Base-by-base conservation (phyloP, 1,284 basidiomycete species). In the Ceratobasidium sp. region DNA sequence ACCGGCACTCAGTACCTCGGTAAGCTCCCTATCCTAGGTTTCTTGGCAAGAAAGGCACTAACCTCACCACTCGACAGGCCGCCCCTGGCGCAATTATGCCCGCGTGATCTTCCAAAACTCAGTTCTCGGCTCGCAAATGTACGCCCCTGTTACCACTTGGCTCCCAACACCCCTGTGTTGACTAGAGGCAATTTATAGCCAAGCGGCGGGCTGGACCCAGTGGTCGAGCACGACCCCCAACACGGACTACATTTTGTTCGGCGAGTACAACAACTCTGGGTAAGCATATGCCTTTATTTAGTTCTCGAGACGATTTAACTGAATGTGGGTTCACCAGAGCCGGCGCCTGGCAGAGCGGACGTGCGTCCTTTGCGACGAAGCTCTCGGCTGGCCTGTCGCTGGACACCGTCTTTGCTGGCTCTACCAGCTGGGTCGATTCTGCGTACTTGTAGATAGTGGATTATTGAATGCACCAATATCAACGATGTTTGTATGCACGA, bases 81-180 rank as follows among this genome's bases (percentile, higher is more conserved):
- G 66, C 27, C 66, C 66, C 27, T 69, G 66, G 66, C 66, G 53
- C 53, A 76, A 76, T 61, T 76, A 77, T 64, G 77, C 77, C 4
- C 76, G 77, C n/a, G 77, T 78, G 22, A 66, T 78, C 19, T 76
- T 78, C 74, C 77, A 78, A 59, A 76, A 77, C 54, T 77, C 74
- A 6, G 43, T 39, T 39, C 49, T 54, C 16, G 54, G 61, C 24
- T 53, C 48, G 13, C 54, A 59, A 27, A 24, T 54, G 53, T 51
- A 31, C 3, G 46, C 41, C 24, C 11, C 1, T 8, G 9, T 11
- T 13, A 22, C 16, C 39, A 27, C 29, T 39, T 1, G 16, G 1
- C 34, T 4, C 22, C n/a, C 48, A 16, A 16, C 31, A 19, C 19
- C 1, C 39, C 41, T n/a, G 27, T n/a, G n/a, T n/a, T n/a, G n/a